Evolutionary conservation across 805 yeast genomes (phyloP).

Genomic region (Jamesozyma gamospora): DNA sequence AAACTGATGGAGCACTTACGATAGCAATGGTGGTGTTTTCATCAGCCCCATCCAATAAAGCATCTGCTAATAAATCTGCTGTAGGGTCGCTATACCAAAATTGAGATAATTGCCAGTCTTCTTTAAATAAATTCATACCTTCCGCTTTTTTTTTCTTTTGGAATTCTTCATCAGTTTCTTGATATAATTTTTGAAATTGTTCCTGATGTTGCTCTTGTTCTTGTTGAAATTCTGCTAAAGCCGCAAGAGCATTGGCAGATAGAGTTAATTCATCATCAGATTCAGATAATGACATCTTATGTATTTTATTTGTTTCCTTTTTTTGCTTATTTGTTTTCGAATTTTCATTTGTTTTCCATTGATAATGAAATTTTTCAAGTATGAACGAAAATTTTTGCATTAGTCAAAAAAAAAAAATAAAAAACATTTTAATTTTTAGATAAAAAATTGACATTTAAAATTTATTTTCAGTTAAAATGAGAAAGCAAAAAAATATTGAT

Average conservation of each 20-base stretch:
- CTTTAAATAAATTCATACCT: conserved; percentile 68
- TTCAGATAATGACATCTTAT: conserved; percentile 14
- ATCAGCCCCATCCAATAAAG: conserved; percentile 68
- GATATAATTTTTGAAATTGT: conserved; percentile 44
- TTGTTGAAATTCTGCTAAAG: conserved; percentile 50
- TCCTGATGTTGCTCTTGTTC: conserved; percentile 52
- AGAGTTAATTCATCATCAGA: conserved; percentile 25
- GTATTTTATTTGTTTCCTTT: too few relatives aligned
- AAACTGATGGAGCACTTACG: conserved; percentile 86
- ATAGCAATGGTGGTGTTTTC: conserved; percentile 60
- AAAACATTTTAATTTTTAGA: too few relatives aligned
- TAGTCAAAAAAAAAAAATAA: too few relatives aligned
- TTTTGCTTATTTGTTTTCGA: too few relatives aligned
- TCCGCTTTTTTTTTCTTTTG: conserved; percentile 28
- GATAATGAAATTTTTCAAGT: too few relatives aligned
- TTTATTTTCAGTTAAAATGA: too few relatives aligned
- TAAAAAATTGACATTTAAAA: too few relatives aligned
- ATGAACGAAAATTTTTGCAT: too few relatives aligned
- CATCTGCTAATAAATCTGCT: conserved; percentile 57
- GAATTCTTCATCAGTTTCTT: conserved; percentile 44
- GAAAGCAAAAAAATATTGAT: too few relatives aligned
- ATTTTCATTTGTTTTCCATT: too few relatives aligned
- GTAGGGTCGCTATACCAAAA: conserved; percentile 81
- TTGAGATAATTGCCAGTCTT: conserved; percentile 92
- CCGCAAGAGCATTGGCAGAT: conserved; percentile 43